Evolutionary conservation across 2,329 filamentous ascomycete genomes (phyloP).

Genomic region (Botrytis galanthina): DNA sequence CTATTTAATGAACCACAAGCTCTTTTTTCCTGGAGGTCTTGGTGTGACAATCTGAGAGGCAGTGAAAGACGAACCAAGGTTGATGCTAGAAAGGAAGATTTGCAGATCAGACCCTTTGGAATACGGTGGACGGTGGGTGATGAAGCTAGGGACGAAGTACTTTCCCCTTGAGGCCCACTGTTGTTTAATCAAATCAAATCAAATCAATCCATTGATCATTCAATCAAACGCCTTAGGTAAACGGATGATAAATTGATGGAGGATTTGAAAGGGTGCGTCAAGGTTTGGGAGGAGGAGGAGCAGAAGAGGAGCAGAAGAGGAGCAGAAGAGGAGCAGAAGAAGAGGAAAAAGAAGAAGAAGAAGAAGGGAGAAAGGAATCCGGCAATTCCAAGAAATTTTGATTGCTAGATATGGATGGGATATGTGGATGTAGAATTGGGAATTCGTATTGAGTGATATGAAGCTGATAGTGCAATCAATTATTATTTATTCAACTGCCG

Average conservation of each 20-base stretch:
- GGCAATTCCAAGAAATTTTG: neutral
- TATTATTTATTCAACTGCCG: neutral
- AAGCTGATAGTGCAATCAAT: neutral
- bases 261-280: neutral
- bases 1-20: neutral
- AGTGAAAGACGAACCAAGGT: conserved; percentile 1
- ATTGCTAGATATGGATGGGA: neutral
- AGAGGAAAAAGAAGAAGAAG: neutral
- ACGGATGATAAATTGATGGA: neutral
- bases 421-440: neutral
- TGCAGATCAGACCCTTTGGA: conserved; percentile 19
- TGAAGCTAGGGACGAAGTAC: conserved; percentile 10
- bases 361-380: neutral
- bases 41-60: conserved; percentile 3
- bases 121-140: conserved; percentile 10
- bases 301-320: neutral
- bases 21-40: neutral
- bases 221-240: conserved; percentile 7
- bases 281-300: neutral
- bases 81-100: conserved; percentile 17
- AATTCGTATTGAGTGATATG: neutral
- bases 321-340: neutral
- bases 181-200: conserved; percentile 9
- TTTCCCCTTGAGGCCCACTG: conserved; percentile 10
- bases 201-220: conserved; percentile 7